Evolutionary conservation across 352 stramenopile species (phyloP).

Genomic region (Globisporangium recalcitrans): DNA sequence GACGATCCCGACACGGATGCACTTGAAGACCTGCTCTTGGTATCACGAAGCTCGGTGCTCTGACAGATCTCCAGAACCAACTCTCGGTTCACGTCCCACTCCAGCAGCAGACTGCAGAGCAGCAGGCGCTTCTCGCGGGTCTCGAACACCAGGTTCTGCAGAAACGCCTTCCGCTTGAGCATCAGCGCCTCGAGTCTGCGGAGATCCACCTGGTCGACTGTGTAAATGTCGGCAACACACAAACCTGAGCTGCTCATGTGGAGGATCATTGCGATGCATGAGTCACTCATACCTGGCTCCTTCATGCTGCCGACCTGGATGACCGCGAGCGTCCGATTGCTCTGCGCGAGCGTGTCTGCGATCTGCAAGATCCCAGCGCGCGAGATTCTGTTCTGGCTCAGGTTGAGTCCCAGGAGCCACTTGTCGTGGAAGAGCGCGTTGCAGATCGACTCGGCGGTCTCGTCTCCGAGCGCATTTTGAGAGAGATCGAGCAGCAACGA

Average conservation of each 20-base stretch:
- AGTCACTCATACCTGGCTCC: slow-evolving; percentile 18
- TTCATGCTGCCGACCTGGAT: slow-evolving; percentile 30
- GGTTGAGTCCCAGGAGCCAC: slow-evolving; percentile 51
- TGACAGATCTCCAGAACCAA: slow-evolving; percentile 53
- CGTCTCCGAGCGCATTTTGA: slow-evolving; percentile 40
- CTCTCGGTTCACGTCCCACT: slow-evolving; percentile 46
- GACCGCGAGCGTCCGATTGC: slow-evolving; percentile 44
- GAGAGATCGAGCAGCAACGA: slow-evolving; percentile 43
- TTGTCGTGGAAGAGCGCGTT: slow-evolving; percentile 63
- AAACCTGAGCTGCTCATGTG: neutral
- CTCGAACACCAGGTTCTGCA: slow-evolving; percentile 36
- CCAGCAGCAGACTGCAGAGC: slow-evolving; percentile 42
- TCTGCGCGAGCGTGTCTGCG: slow-evolving; percentile 32
- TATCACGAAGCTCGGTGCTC: slow-evolving; percentile 8
- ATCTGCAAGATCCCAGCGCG: slow-evolving; percentile 23
- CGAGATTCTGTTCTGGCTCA: slow-evolving; percentile 40
- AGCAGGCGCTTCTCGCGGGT: slow-evolving; percentile 36
- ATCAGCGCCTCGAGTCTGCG: slow-evolving; percentile 22
- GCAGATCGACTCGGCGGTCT: slow-evolving; percentile 30
- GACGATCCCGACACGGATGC: neutral
- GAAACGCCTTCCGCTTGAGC: slow-evolving; percentile 17
- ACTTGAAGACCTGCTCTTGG: neutral
- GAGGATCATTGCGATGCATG: no score
- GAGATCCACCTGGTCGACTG: slow-evolving; percentile 15
- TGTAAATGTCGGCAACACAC: neutral